Base-by-base conservation (phyloP, 768 basidiomycete genomes). In the Clathrus columnatus region DNA sequence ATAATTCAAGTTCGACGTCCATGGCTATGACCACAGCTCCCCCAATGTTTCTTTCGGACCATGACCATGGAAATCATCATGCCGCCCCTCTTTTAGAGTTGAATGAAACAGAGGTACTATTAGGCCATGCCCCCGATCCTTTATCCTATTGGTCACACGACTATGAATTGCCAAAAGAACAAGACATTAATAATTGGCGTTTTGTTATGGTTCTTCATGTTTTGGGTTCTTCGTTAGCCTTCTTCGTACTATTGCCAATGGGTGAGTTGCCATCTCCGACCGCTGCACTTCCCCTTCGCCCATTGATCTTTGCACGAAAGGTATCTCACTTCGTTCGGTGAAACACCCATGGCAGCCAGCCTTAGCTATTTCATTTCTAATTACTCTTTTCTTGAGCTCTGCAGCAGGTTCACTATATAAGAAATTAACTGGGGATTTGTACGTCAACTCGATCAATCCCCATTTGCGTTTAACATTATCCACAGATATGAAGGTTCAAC, bases 71-170 rank as follows among this genome's bases (percentile, higher is more conserved):
- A 54, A 75, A 64, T 1, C 30, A 36, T 10, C 46, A 48, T 36
- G 10, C 27, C 5, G 74, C 73, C 4, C 83, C 84, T 14, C 60
- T 81, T 23, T 60, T 75, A n/a, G 71, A 77, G 57, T 72, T 94
- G 54, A 89, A 94, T 67, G 92, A 93, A 65, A 85, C 87, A 0
- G 81, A 85, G 52, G 70, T 92, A 48, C 71, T 80, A 28, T 65
- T 79, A 60, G 69, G 72, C 54, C 90, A 93, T 65, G 65, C 72
- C 0, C 82, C 83, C 0, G 87, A 85, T 0, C 87, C 87, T 0
- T 81, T 84, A 0, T 91, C 90, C 2, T 95, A 91, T 68, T 91
- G 82, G 68, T 83, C 86, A 14, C 78, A 85, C 60, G 92, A 94
- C 67, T 78, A 83, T 65, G 82, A 86, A 30, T 74, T 77, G 48